These are phyloP conservation scores for Amesomyces nigricolor DNA, from an alignment of 2,329 filamentous ascomycete species.

Conservation along the genomic window DNA sequence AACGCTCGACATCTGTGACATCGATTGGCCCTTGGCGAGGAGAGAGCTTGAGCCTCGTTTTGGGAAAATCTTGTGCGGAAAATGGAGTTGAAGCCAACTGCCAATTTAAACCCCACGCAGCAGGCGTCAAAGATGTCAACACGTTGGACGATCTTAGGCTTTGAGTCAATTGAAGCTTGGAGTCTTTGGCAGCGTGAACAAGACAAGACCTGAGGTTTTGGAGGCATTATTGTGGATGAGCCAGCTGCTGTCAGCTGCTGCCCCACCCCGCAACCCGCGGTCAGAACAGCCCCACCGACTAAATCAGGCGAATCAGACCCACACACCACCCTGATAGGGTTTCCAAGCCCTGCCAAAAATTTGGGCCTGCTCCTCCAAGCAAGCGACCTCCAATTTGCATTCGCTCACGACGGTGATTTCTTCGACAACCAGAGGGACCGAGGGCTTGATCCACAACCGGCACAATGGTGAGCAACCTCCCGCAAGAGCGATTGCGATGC, in stretches of 20 bases:
- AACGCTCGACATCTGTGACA: too few relatives aligned
- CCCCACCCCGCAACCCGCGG: not conserved
- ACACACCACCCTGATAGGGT: conserved; percentile 35
- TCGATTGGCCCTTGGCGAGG: too few relatives aligned
- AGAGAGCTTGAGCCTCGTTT: too few relatives aligned
- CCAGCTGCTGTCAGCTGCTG: not conserved
- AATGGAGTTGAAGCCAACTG: too few relatives aligned
- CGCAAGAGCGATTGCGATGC: conserved; percentile 21
- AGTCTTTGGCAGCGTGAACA: too few relatives aligned
- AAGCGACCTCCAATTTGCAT: conserved; percentile 34
- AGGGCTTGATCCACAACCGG: conserved; percentile 46
- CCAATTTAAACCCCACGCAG: too few relatives aligned
- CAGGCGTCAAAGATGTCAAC: too few relatives aligned
- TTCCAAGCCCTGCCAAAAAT: conserved; percentile 40
- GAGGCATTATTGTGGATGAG: too few relatives aligned
- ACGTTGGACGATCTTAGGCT: too few relatives aligned
- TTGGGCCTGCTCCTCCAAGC: conserved; percentile 30
- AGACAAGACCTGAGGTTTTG: too few relatives aligned
- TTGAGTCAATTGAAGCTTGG: too few relatives aligned
- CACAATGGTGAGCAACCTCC: conserved; percentile 45
- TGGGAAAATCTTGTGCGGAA: too few relatives aligned
- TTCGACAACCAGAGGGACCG: conserved; percentile 28
- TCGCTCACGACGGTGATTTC: conserved; percentile 32
- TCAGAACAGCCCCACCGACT: conserved; percentile 2
- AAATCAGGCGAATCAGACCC: conserved; percentile 21